Evolutionary conservation across 371 early-diverging fungal species (phyloP).

Genomic region (Mucor plumbeus): DNA sequence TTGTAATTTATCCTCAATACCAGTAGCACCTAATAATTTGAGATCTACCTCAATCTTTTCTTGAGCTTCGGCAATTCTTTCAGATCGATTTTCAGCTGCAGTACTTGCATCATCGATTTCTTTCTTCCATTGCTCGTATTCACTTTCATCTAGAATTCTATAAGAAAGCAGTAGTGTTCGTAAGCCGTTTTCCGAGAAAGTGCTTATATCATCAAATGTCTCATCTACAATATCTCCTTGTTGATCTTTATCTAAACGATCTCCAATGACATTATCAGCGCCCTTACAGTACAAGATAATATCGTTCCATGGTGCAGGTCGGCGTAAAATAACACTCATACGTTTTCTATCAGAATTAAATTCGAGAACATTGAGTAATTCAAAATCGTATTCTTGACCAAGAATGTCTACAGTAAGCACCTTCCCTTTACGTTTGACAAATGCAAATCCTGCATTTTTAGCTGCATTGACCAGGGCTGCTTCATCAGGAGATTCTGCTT

Average conservation of each 20-base stretch:
- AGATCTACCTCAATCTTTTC: conserved; percentile 83
- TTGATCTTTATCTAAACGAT: conserved; percentile 56
- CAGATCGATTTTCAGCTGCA: conserved; percentile 76
- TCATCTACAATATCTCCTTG: conserved; percentile 51
- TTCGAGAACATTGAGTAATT: conserved; percentile 82
- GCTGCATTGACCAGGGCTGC: conserved; percentile 90
- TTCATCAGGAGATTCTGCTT: conserved; percentile 87
- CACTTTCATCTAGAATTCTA: conserved; percentile 63
- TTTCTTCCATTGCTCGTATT: conserved; percentile 72
- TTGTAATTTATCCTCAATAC: conserved; percentile 98
- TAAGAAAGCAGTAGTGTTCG: conserved; percentile 91
- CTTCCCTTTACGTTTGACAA: conserved; percentile 52
- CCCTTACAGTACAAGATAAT: conserved; percentile 94
- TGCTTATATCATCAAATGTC: conserved; percentile 72
- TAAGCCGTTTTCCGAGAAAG: conserved; percentile 82
- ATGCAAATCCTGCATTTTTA: conserved; percentile 85
- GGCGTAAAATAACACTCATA: conserved; percentile 88
- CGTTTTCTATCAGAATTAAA: conserved; percentile 95
- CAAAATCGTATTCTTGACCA: conserved; percentile 69
- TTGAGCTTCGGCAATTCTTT: conserved; percentile 71
- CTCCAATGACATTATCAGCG: conserved; percentile 93
- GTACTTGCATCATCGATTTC: conserved; percentile 76
- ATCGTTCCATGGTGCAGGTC: conserved; percentile 80
- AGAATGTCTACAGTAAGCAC: conserved; percentile 66
- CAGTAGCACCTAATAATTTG: conserved; percentile 91